phyloP scores from a whole-genome alignment of 345 rosid genomes.

The Erodium maritimum region DNA sequence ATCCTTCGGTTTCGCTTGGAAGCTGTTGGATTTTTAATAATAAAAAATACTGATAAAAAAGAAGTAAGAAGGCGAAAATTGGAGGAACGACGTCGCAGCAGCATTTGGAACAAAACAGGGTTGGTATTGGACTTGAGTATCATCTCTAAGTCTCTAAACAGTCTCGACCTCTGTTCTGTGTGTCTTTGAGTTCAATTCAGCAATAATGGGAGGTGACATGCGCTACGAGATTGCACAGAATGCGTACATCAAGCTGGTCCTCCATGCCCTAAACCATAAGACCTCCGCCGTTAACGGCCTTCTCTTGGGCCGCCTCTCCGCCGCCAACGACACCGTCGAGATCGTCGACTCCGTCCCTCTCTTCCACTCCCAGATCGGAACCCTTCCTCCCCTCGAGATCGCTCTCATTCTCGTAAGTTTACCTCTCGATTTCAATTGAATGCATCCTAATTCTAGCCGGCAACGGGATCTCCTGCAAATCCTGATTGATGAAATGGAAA shows the following conservation, averaged over 20 bases:
- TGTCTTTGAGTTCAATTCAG: background rate
- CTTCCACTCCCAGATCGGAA: slow-evolving; percentile 76
- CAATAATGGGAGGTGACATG: slow-evolving; percentile 26
- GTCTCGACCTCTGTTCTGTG: background rate
- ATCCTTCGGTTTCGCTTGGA: too few species aligned
- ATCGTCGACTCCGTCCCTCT: slow-evolving; percentile 82
- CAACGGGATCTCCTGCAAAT: background rate
- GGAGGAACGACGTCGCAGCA: too few species aligned
- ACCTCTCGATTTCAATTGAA: background rate
- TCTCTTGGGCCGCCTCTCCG: slow-evolving; percentile 50
- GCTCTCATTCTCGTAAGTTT: slow-evolving; percentile 65
- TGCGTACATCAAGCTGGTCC: slow-evolving; percentile 77
- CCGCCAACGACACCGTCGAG: slow-evolving; percentile 38
- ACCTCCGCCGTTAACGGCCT: slow-evolving; percentile 84
- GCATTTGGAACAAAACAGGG: too few species aligned
- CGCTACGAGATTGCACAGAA: slow-evolving; percentile 70
- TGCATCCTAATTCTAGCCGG: too few species aligned
- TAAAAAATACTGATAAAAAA: too few species aligned
- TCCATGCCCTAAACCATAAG: slow-evolving; percentile 72
- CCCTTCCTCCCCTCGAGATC: slow-evolving; percentile 92
- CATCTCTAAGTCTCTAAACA: background rate
- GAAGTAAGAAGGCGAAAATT: too few species aligned
- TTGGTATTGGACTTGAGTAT: too few species aligned
- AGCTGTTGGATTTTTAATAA: too few species aligned
- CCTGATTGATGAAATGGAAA: background rate